Base-by-base conservation (phyloP, 441 rosid species). In the Adansonia grandidieri region DNA sequence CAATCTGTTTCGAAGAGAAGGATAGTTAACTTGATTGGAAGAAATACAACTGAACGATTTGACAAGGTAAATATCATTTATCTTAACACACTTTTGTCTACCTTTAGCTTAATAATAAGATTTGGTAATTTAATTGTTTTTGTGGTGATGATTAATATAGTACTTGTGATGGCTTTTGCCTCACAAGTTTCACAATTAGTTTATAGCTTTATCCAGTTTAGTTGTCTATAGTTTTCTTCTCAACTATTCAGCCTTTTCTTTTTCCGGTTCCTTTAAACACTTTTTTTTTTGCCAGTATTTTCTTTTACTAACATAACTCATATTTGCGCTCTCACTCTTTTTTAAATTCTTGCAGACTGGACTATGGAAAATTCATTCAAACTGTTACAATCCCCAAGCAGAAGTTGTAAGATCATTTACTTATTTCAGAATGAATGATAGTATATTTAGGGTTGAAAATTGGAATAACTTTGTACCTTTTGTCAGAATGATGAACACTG, bases 381-480 rank as follows among this genome's bases (percentile, higher is more conserved):
- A 89, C 76, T 89, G 90, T 81, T 84, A 82, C 78, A 84, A 85
- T 78, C 89, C 90, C 47, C 86, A 86, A 57, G 88, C 87, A 14
- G 91, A 88, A 80, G 86, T 85, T 84, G 85, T 90, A 83, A 87
- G 91, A 82, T 90, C 93, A 9, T 90, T 88, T 82, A 90, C 88
- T 50, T 90, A 83, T 88, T 89, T 87, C 86, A 85, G 92, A 87
- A 85, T 89, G 91, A 87, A 81, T 68, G 90, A 86, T 76, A 87
- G 83, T 72, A 84, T 89, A 68, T 90, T 90, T 84, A 85, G 87
- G 70, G 90, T 79, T 5, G 92, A 90, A 85, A 90, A 90, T 86
- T 89, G 91, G 94, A 89, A 88, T 85, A 89, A 89, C 80, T 90
- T 90, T 86, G 94, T 89, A 51, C 94, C 90, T 58, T 90, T 90